Evolutionary conservation across 129 eudicot species (phyloP), one percentile per base, ranked within the genome.

Genomic region (Smallanthus sonchifolius): DNA sequence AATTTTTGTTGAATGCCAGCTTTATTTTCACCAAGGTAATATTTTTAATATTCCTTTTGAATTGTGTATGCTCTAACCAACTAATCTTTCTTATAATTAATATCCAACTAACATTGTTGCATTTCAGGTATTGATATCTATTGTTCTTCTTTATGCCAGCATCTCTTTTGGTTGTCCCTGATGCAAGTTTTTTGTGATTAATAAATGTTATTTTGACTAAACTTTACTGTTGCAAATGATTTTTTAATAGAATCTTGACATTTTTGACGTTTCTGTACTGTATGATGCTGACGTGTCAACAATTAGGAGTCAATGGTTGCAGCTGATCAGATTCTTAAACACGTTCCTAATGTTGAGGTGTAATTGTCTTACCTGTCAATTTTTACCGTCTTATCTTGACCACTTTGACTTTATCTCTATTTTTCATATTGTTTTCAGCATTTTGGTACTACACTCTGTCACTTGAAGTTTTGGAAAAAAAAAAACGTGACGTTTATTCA

Each of bases 381-480:
- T 69, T 35, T 47, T 11, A 45, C 10, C 15, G 30, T 16, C 10
- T 62, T 44, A 32, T 70, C 24, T 35, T 62, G 9, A 38, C 10
- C 66, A 17, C 43, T 30, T 61, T 54, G 6, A 55, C 62, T 55
- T 20, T 20, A 55, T 55, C 62, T 55, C 59, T 37, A 24, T 2
- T 34, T 60, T 62, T 55, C 28, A 51, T 10, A 51, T 52, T 64
- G 40, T 65, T 47, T 74, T 15, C 80, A 92, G 93, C 84, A 88
- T 77, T 92, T 92, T 38, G 86, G 97, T 44, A 83, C 89, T 0
- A 81, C 97, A 9, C 93, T 89, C 30, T 77, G 92, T 34, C 89
- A 96, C 79, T 62, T 92, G 52, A 92, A 92, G 85, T 82, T 80
- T 74, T 92, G 93, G 97, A 96, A 93, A 96, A 93, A 13, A 89